These are phyloP conservation scores for Phtheirospermum japonicum DNA, from an alignment of 257 asterid genomes.

Conservation along the genomic window DNA sequence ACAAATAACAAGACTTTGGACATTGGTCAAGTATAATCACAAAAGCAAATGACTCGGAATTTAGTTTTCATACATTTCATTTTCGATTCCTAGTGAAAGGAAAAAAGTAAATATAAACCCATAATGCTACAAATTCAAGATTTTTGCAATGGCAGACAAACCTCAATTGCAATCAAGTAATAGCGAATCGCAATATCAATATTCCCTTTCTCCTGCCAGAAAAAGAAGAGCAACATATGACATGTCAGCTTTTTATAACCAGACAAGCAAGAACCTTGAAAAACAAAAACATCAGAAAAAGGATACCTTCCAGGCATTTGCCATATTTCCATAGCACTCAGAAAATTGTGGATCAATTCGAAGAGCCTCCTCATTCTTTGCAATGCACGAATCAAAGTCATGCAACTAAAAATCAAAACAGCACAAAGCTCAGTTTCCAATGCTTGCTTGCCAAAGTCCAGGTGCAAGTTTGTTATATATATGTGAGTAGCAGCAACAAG, in stretches of 20 bases:
- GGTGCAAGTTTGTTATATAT: not conserved
- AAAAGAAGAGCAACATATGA: constrained; percentile 19
- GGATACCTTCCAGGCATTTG: constrained; percentile 98
- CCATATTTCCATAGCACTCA: constrained; percentile 99
- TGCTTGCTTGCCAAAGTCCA: constrained; percentile 16
- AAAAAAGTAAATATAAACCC: not conserved
- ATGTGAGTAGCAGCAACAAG: not conserved
- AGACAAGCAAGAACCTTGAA: constrained; percentile 26
- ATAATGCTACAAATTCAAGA: not conserved
- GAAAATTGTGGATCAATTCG: constrained; percentile 89
- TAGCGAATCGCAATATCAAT: constrained; percentile 91
- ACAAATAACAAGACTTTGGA: constrained; percentile 12
- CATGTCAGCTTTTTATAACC: constrained; percentile 22
- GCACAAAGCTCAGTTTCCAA: constrained; percentile 27
- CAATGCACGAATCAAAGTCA: constrained; percentile 80
- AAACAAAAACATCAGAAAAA: constrained; percentile 6
- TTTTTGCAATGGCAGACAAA: constrained; percentile 33
- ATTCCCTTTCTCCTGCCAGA: constrained; percentile 90
- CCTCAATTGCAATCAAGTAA: constrained; percentile 96
- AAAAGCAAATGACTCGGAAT: not conserved
- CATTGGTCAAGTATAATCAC: constrained; percentile 7
- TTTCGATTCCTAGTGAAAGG: constrained; percentile 6
- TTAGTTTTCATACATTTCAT: constrained; percentile 1
- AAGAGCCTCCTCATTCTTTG: constrained; percentile 95
- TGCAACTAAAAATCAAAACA: constrained; percentile 57